A percentile compares a stretch with the other conserved stretches of the same genome.
phyloP scores from a whole-genome alignment of 2,329 filamentous ascomycete genomes.

The Spiromastix sp. region DNA sequence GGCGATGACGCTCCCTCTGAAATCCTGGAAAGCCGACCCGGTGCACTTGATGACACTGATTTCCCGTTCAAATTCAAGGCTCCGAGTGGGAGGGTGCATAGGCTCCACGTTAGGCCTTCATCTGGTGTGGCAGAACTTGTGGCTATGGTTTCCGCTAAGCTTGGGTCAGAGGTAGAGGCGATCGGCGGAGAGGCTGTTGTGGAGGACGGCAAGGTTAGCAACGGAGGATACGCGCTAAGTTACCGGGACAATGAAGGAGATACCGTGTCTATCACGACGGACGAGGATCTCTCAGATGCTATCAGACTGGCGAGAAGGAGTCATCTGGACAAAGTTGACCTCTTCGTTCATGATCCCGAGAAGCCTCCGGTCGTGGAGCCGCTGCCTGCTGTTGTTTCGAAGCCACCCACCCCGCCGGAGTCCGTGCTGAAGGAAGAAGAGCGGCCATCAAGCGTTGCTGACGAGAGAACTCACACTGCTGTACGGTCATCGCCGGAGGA shows the following conservation, averaged over 20 bases:
- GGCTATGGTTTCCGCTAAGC: conserved; percentile 65
- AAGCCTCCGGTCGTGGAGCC: conserved; percentile 60
- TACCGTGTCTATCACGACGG: conserved; percentile 90
- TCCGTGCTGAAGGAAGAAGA: conserved; percentile 47
- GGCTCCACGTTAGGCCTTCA: conserved; percentile 72
- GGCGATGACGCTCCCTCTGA: conserved; percentile 68
- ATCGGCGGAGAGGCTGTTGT: conserved; percentile 73
- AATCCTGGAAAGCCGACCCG: conserved; percentile 46
- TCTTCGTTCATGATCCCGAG: conserved; percentile 90
- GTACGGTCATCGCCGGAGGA: conserved; percentile 49
- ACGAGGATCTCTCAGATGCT: conserved; percentile 84
- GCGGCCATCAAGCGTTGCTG: conserved; percentile 21
- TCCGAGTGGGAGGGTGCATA: conserved; percentile 85
- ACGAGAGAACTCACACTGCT: conserved; percentile 29
- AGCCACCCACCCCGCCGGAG: conserved; percentile 43
- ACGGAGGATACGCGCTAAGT: conserved; percentile 78
- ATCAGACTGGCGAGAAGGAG: conserved; percentile 70
- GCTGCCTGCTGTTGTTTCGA: conserved; percentile 40
- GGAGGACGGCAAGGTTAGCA: conserved; percentile 66
- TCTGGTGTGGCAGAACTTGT: conserved; percentile 75
- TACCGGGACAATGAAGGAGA: conserved; percentile 97
- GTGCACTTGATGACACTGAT: conserved; percentile 55
- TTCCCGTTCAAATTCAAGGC: conserved; percentile 99
- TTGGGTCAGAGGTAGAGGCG: conserved; percentile 69
- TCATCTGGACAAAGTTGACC: conserved; percentile 82